Evolutionary conservation across 2,329 filamentous ascomycete species (phyloP), one percentile per base, ranked within the genome.

Genomic region (Chaetomiaceae sp.): DNA sequence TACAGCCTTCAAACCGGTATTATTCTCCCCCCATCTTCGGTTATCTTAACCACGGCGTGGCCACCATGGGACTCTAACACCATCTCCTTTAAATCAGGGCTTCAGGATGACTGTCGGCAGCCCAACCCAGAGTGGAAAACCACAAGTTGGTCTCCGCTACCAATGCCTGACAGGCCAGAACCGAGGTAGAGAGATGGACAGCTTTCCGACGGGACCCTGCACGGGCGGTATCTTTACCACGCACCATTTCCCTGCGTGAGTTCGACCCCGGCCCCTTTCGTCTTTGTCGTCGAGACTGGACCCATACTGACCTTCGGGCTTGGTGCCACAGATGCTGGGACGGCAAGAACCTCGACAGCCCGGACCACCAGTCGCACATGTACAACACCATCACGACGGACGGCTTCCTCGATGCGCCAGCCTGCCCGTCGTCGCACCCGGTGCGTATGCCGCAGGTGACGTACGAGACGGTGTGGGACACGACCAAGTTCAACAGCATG

Each of bases 101-200:
- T 74, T 74, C 63, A 66, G 70, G 40, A 73, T 73, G 70, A 67
- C 68, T 2, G 63, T 72, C 9, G 71, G 70, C 35, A 68, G 62
- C 52, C 60, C 63, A 8, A 56, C 57, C 3, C 31, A 45, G 16
- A 35, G 7, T 16, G 37, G 25, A n/a, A 19, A 38, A 13, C 35
- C 42, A 7, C 33, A 65, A 21, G 39, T 64, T 33, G 66, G 67
- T 7, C 63, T 73, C 14, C 70, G 69, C 38, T 74, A 70, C 46
- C 69, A 70, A 19, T 74, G 71, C 51, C 60, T 73, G 33, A 14
- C 30, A 14, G 48, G 52, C 23, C 58, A 70, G 45, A 66, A 68
- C 60, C 68, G 68, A 54, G 63, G 60, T 20, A 66, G 66, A 42
- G 71, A 74, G 59, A 65, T 70, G 2, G 62, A 68, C 33, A 64